phyloP scores from a whole-genome alignment of 1,284 basidiomycete species.

The Sporisorium graminicola region DNA sequence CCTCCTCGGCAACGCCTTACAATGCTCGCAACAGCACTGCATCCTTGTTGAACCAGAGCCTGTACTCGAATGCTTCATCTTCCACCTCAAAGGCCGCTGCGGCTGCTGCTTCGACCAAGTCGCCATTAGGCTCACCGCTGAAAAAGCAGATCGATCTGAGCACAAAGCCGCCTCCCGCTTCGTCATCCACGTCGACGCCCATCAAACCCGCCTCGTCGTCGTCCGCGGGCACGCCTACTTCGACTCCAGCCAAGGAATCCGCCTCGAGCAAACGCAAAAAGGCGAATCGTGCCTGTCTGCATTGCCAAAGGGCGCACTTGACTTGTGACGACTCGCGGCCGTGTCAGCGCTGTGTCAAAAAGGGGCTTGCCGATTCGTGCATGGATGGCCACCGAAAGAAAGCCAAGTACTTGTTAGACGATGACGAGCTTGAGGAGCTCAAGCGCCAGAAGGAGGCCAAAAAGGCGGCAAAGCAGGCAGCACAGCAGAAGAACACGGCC shows the following conservation, averaged over 20 bases:
- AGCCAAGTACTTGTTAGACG: constrained; percentile 82
- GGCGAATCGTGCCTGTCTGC: constrained; percentile 89
- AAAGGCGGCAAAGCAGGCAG: constrained; percentile 43
- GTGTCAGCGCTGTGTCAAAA: constrained; percentile 93
- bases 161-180: constrained; percentile 3
- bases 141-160: constrained; percentile 35
- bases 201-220: constrained; percentile 18
- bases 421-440: constrained; percentile 64
- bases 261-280: constrained; percentile 75
- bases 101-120: background rate
- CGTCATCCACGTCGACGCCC: constrained; percentile 12
- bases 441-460: constrained; percentile 55
- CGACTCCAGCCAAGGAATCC: constrained; percentile 19
- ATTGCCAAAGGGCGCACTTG: constrained; percentile 92
- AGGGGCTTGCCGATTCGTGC: constrained; percentile 88
- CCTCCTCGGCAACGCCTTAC: constrained; percentile 22
- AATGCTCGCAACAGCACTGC: constrained; percentile 23
- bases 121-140: constrained; percentile 36
- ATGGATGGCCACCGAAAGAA: constrained; percentile 96
- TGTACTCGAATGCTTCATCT: constrained; percentile 38
- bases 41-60: constrained; percentile 38
- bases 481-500: constrained; percentile 15
- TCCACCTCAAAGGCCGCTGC: constrained; percentile 18
- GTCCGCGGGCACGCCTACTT: constrained; percentile 12
- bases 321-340: constrained; percentile 97